Conservation (phyloP, 1,284 basidiomycete genomes). For the Porodaedalea pini region DNA sequence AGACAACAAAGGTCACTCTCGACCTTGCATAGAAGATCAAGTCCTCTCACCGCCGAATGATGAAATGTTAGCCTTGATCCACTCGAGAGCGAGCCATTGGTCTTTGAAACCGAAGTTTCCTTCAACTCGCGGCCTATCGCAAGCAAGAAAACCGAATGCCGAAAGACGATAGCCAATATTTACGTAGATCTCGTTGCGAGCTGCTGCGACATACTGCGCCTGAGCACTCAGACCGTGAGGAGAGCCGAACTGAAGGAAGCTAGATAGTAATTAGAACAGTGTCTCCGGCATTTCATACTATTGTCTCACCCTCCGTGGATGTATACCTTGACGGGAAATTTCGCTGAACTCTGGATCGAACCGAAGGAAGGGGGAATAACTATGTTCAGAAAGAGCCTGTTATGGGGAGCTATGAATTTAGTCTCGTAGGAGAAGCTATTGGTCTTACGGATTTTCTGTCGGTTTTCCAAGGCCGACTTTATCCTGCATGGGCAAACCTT, state of each 20-base stretch:
- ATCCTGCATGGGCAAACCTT: slow-evolving; percentile 46
- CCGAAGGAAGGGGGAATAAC: slow-evolving; percentile 58
- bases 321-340: slow-evolving; percentile 69
- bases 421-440: neutral
- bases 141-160: slow-evolving; percentile 70
- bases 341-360: slow-evolving; percentile 26
- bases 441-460: slow-evolving; percentile 62
- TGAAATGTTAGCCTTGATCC: slow-evolving; percentile 57
- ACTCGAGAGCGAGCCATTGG: slow-evolving; percentile 61
- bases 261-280: slow-evolving; percentile 28
- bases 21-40: neutral
- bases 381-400: slow-evolving; percentile 67
- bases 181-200: slow-evolving; percentile 65
- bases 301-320: slow-evolving; percentile 65
- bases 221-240: slow-evolving; percentile 56
- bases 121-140: slow-evolving; percentile 50
- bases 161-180: slow-evolving; percentile 71
- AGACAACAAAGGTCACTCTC: neutral
- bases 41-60: slow-evolving; percentile 51
- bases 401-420: slow-evolving; percentile 2
- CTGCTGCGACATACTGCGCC: slow-evolving; percentile 63
- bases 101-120: slow-evolving; percentile 83
- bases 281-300: neutral
- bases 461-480: slow-evolving; percentile 64
- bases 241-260: slow-evolving; percentile 79